Conservation (phyloP, 2,329 filamentous ascomycete genomes). For the Aspergillus fructus region DNA sequence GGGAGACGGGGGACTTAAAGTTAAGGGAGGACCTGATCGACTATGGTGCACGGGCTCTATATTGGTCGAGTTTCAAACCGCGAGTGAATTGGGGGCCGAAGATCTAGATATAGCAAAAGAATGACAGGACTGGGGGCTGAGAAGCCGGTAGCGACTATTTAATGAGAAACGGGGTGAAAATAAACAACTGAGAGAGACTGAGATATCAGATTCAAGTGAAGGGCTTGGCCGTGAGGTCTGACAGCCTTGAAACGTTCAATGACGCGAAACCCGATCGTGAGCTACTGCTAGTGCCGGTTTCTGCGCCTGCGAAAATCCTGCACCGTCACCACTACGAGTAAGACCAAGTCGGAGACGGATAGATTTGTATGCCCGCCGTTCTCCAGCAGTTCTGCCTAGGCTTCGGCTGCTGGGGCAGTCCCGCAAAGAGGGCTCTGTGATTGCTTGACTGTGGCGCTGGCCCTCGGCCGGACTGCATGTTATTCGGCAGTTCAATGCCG, state of each 20-base stretch:
- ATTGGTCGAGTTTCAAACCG: background rate
- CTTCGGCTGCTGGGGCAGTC: background rate
- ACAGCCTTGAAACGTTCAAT: background rate
- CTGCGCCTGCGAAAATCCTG: background rate
- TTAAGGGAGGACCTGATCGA: background rate
- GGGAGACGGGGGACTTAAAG: background rate
- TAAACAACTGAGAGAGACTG: background rate
- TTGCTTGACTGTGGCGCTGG: background rate
- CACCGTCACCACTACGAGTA: background rate
- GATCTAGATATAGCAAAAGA: slow-evolving; percentile 6
- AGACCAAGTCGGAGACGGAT: slow-evolving; percentile 5
- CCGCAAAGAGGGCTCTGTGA: slow-evolving; percentile 1
- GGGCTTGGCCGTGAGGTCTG: background rate
- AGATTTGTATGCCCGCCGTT: slow-evolving; percentile 6
- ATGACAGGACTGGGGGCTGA: background rate
- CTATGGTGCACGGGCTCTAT: background rate
- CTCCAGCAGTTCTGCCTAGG: background rate
- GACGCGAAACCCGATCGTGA: background rate
- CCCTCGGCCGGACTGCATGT: slow-evolving; percentile 5
- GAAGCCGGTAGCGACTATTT: background rate
- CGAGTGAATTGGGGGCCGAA: background rate
- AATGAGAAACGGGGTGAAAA: background rate
- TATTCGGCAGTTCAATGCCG: slow-evolving; percentile 6
- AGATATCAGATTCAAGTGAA: background rate
- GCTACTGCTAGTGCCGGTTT: background rate